Base-by-base conservation (phyloP, 2,329 filamentous ascomycete species). In the Aureobasidium melanogenum region DNA sequence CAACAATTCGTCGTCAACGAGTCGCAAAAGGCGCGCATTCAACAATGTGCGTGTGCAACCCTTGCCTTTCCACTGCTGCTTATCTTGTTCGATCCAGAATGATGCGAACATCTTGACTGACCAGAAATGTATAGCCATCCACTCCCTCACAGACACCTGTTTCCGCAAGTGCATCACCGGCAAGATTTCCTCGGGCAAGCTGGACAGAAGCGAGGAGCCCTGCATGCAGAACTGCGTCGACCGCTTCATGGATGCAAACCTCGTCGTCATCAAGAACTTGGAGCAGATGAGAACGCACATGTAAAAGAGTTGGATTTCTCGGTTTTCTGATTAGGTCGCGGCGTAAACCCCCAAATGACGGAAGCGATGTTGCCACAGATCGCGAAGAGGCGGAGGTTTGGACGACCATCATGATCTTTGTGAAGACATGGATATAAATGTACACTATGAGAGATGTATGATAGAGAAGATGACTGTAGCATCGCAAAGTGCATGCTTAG, bases 151-250 rank as follows among this genome's bases (percentile, higher is more conserved):
- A 46, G 88, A 94, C 69, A 84, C 88, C 63, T 99, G 94, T 83
- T 99, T 92, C 86, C 91, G 87, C 72, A 97, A 97, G 79, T 99
- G 94, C 80, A 81, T 97, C 64, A 88, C 88, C 9, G 80, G 85
- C 59, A 81, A 80, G 62, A 87, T 97, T 73, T 86, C 86, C 67
- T 83, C 81, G 64, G 83, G 85, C 30, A 84, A 85, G 69, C 79
- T 99, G 67, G 90, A 95, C 67, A 83, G 82, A 69, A 79, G 76
- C 64, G 94, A 99, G 78, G 87, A 94, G 78, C 77, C 80, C 9
- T 99, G 94, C 75, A 83, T 96, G 73, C 81, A 86, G 73, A 97
- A 96, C 79, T 99, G 94, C 71, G 91, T 97, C 61, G 89, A 96
- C 70, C 83, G 94, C 61, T 97, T 95, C 77, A 82, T 97, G 77